Conservation (phyloP, 257 asterid genomes). For the Thymus quinquecostatus region DNA sequence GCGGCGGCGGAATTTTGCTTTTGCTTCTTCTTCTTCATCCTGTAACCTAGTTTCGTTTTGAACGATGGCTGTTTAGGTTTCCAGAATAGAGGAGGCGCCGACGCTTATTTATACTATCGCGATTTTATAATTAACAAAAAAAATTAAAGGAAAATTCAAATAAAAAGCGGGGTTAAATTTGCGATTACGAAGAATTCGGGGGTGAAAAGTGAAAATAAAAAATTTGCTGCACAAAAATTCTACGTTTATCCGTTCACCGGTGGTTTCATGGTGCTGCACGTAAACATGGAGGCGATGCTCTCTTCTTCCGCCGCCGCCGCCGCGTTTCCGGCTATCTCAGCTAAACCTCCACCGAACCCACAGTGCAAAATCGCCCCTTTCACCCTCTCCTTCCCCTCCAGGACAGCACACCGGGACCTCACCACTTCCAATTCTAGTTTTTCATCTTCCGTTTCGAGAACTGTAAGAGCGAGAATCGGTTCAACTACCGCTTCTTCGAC, state of each 20-base stretch:
- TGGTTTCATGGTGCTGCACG: slow-evolving; percentile 15
- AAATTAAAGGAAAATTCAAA: too few relatives aligned
- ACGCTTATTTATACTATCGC: background rate
- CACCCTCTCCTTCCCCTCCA: slow-evolving; percentile 29
- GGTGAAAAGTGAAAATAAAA: background rate
- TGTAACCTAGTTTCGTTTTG: background rate
- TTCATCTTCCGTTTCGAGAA: slow-evolving; percentile 34
- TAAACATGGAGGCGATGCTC: slow-evolving; percentile 45
- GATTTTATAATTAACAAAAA: too few relatives aligned
- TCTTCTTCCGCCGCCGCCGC: slow-evolving; percentile 38
- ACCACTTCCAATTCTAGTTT: slow-evolving; percentile 27
- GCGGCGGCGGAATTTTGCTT: slow-evolving; percentile 27
- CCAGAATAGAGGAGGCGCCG: background rate
- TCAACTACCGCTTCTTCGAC: slow-evolving; percentile 33
- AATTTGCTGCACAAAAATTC: background rate
- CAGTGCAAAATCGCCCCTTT: slow-evolving; percentile 29
- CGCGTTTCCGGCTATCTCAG: slow-evolving; percentile 25
- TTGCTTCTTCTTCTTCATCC: slow-evolving; percentile 55
- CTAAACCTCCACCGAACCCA: slow-evolving; percentile 39
- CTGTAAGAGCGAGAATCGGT: slow-evolving; percentile 30
- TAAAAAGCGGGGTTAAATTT: background rate
- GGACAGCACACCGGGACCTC: slow-evolving; percentile 15
- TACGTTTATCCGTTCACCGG: background rate
- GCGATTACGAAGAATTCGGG: background rate
- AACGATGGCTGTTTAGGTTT: slow-evolving; percentile 30